A percentile compares a stretch with the other conserved stretches of the same genome.
Conservation (phyloP, 129 eudicot species). For the Heracleum sosnowskyi region DNA sequence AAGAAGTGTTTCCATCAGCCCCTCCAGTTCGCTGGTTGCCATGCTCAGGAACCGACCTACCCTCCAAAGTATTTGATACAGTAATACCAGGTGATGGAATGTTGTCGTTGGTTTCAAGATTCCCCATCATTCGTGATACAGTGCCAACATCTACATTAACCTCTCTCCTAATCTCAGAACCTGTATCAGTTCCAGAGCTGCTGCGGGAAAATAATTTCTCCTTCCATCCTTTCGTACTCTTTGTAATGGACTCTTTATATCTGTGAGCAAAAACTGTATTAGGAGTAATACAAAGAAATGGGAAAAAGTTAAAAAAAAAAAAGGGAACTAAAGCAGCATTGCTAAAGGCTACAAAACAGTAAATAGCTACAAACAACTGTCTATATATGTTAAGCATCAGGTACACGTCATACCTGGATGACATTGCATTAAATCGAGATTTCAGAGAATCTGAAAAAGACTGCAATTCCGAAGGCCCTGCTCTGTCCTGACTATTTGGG, state of each 20-base stretch:
- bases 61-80: slow-evolving; percentile 24
- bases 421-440: slow-evolving; percentile 67
- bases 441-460: slow-evolving; percentile 75
- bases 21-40: slow-evolving; percentile 11
- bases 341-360: not conserved
- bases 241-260: slow-evolving; percentile 84
- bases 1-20: slow-evolving; percentile 11
- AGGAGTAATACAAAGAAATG: not conserved
- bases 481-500: slow-evolving; percentile 63
- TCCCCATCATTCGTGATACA: slow-evolving; percentile 73
- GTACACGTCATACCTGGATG: slow-evolving; percentile 48
- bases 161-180: slow-evolving; percentile 47
- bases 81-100: slow-evolving; percentile 9
- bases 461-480: slow-evolving; percentile 82
- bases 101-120: slow-evolving; percentile 43
- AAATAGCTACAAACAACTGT: not conserved
- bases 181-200: slow-evolving; percentile 37
- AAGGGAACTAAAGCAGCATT: not conserved
- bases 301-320: not conserved
- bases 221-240: slow-evolving; percentile 91
- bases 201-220: slow-evolving; percentile 82
- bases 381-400: not conserved
- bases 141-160: slow-evolving; percentile 48
- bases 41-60: slow-evolving; percentile 12
- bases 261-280: slow-evolving; percentile 14